A percentile compares a stretch with the other conserved stretches of the same genome.
phyloP scores from a whole-genome alignment of 2,329 filamentous ascomycete genomes.

The Rutstroemia sp. region DNA sequence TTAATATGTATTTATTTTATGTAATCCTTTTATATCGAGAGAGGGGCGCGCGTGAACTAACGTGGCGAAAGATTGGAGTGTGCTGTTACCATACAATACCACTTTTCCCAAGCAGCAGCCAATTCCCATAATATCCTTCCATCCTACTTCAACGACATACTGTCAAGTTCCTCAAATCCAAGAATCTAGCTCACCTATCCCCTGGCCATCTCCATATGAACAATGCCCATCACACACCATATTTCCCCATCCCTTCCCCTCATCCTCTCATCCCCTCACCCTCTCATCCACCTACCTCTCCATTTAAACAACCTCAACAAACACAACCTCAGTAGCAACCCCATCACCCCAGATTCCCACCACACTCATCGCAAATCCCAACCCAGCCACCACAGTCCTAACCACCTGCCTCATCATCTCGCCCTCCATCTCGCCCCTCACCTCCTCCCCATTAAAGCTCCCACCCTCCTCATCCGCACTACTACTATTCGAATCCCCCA shows the following conservation, averaged over 20 bases:
- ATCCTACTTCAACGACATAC: not conserved
- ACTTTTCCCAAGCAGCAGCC: not conserved
- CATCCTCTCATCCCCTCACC: not conserved
- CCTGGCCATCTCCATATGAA: too few species aligned
- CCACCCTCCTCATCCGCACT: conserved; percentile 41
- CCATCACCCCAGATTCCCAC: conserved; percentile 62
- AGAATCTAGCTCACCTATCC: not conserved
- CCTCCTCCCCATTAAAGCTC: conserved; percentile 52
- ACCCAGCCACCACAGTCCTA: conserved; percentile 44
- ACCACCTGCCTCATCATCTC: conserved; percentile 47
- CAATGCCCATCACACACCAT: not conserved
- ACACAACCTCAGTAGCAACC: conserved; percentile 27
- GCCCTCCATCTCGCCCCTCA: conserved; percentile 47
- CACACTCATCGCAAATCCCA: conserved; percentile 54
- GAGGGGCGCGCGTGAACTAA: not conserved
- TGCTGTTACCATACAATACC: not conserved
- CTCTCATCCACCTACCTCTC: not conserved
- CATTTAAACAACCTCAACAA: conserved; percentile 12
- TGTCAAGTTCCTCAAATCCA: not conserved
- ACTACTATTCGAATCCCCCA: conserved; percentile 45
- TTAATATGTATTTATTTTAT: not conserved
- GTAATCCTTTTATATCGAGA: not conserved
- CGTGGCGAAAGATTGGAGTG: not conserved
- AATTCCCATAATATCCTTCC: not conserved
- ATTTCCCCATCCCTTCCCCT: too few species aligned